Percentiles rank a stretch among this genome's conserved stretches.
Conservation (phyloP, 306 rosid species). For the Gastrolobium villosum region DNA sequence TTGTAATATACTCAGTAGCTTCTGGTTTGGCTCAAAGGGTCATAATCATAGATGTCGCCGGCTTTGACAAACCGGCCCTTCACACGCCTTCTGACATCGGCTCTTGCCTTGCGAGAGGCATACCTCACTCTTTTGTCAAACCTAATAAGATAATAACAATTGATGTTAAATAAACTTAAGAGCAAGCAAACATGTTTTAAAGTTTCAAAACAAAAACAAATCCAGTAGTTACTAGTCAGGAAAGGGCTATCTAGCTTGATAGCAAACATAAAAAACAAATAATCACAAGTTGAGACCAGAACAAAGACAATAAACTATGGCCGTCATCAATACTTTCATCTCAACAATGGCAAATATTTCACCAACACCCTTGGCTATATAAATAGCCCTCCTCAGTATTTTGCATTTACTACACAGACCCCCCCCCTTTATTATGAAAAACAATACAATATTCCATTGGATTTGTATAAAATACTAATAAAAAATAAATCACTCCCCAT, state of each 20-base stretch:
- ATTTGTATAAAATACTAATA: no score
- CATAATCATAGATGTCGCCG: conserved; percentile 90
- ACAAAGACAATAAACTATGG: neutral
- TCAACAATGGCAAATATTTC: neutral
- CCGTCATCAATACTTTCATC: neutral
- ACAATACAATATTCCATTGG: neutral
- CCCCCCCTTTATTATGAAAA: neutral
- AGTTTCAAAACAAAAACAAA: conserved; percentile 20
- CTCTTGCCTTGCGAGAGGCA: conserved; percentile 95
- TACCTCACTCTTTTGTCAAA: conserved; percentile 91
- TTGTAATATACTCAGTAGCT: conserved; percentile 77
- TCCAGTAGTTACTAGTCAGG: neutral
- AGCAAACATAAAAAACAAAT: neutral
- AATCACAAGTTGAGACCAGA: neutral
- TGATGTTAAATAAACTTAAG: conserved; percentile 33
- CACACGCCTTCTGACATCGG: conserved; percentile 90
- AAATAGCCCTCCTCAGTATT: neutral
- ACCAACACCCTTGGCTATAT: neutral
- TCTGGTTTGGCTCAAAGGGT: conserved; percentile 86
- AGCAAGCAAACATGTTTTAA: conserved; percentile 6
- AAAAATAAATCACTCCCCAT: no score
- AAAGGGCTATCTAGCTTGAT: neutral
- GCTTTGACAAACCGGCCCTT: conserved; percentile 98
- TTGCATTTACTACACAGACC: neutral
- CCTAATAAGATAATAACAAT: conserved; percentile 54